Evolutionary conservation across 129 eudicot genomes (phyloP), one percentile per base, ranked within the genome.

Genomic region (Ambrosia artemisiifolia): DNA sequence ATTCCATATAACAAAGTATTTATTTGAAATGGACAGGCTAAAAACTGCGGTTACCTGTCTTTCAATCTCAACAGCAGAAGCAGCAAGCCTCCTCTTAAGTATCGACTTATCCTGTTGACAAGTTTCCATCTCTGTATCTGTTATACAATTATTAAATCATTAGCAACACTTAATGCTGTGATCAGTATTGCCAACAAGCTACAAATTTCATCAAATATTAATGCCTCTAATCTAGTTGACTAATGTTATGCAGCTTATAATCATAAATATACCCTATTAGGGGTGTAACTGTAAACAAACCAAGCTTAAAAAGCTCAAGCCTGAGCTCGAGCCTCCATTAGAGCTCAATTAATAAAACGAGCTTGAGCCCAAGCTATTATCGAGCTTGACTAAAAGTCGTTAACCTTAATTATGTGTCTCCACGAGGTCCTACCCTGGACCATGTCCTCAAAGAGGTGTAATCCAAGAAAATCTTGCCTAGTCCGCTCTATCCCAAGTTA

Each of bases 21-120:
- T 4, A 28, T 65, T 66, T 56, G 48, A 50, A 50, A 61, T 5
- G 13, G 62, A 7, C 3, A 32, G 57, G 16, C 20, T 61, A 70
- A 32, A 63, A 68, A 50, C 53, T 56, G 71, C 68, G 19, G 57
- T 57, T 83, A 95, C 99, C 99, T 91, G 96, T 86, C 83, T 86
- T 73, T 95, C 99, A 48, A 90, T 83, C 79, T 95, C 99, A 35
- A 90, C 76, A 51, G 88, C 88, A 59, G 99, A 82, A 63, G 97
- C 88, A 74, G 91, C 81, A 78, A 95, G 96, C 79, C 91, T 85
- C 83, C 96, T 84, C 76, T 81, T 88, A 68, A 95, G 79, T 40
- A 67, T 34, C 19, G 87, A 80, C 75, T 84, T 88, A 70, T 94
- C 97, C 48, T 80, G 84, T 63, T 84, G 83, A 75, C 99, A 95